Evolutionary conservation across 2,329 filamentous ascomycete species (phyloP).

Genomic region (Fusarium staphyleae): DNA sequence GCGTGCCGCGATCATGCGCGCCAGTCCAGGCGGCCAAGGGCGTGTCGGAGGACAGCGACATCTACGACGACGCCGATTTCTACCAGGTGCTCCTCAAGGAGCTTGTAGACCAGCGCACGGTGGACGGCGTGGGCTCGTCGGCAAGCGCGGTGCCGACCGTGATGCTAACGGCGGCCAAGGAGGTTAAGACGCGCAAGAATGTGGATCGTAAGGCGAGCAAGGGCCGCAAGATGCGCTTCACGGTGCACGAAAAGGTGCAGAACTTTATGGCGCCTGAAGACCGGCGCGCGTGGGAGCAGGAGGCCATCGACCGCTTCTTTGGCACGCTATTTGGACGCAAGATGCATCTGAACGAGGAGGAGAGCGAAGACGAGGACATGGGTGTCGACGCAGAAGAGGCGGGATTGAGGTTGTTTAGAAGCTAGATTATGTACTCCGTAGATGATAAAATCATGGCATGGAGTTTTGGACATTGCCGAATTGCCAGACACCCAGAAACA

Average conservation of each 20-base stretch:
- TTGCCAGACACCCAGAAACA: conserved; percentile 43
- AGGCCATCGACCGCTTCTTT: conserved; percentile 80
- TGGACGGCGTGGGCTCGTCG: conserved; percentile 64
- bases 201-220: conserved; percentile 96
- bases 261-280: conserved; percentile 98
- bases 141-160: conserved; percentile 59
- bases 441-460: conserved; percentile 8
- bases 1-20: conserved; percentile 77
- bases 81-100: conserved; percentile 94
- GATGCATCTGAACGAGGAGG: conserved; percentile 68
- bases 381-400: conserved; percentile 61
- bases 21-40: conserved; percentile 70
- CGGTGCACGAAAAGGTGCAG: conserved; percentile 94
- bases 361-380: conserved; percentile 58
- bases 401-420: conserved; percentile 61
- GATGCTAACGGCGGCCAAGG: conserved; percentile 72
- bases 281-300: conserved; percentile 77
- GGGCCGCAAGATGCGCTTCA: conserved; percentile 91
- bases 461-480: conserved; percentile 19
- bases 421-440: conserved; percentile 41
- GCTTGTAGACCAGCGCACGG: conserved; percentile 86
- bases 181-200: conserved; percentile 80
- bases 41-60: conserved; percentile 62
- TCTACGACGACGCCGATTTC: conserved; percentile 95
- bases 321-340: conserved; percentile 77